phyloP scores from a whole-genome alignment of 257 asterid species.

The Cruciata laevipes region DNA sequence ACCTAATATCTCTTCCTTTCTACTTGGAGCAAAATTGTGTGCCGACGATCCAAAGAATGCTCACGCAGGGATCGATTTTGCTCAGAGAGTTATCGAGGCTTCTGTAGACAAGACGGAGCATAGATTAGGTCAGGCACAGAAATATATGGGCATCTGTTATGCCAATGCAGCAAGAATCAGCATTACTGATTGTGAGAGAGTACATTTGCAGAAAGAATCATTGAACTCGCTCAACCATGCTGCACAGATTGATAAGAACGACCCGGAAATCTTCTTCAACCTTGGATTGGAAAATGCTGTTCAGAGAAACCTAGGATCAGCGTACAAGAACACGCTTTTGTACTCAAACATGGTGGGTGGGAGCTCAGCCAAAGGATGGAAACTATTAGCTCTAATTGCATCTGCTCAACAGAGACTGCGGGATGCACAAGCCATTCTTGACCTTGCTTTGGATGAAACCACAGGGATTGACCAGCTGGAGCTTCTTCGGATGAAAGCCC shows the following conservation, averaged over 20 bases:
- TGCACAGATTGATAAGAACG: conserved; percentile 25
- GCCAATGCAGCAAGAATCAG: conserved; percentile 66
- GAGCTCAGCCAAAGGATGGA: conserved; percentile 61
- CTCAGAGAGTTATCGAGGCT: conserved; percentile 35
- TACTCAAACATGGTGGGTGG: conserved; percentile 50
- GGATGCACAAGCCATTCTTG: conserved; percentile 72
- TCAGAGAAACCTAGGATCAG: conserved; percentile 57
- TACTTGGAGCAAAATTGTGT: conserved; percentile 81
- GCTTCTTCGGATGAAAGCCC: conserved; percentile 69
- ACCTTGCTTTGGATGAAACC: conserved; percentile 73
- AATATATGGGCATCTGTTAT: conserved; percentile 73
- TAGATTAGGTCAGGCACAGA: conserved; percentile 43
- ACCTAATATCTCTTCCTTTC: conserved; percentile 46
- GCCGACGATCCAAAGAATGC: conserved; percentile 46
- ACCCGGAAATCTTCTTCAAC: conserved; percentile 48
- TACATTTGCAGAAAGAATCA: conserved; percentile 42
- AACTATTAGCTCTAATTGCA: conserved; percentile 59
- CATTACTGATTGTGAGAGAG: conserved; percentile 54
- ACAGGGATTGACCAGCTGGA: conserved; percentile 55
- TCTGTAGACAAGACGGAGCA: conserved; percentile 37
- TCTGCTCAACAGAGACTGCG: conserved; percentile 65
- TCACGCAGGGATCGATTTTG: conserved; percentile 47
- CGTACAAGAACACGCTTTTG: conserved; percentile 49
- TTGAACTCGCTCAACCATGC: conserved; percentile 37
- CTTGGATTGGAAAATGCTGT: conserved; percentile 64